Conservation (phyloP, 805 yeast species). For the Hanseniaspora opuntiae region DNA sequence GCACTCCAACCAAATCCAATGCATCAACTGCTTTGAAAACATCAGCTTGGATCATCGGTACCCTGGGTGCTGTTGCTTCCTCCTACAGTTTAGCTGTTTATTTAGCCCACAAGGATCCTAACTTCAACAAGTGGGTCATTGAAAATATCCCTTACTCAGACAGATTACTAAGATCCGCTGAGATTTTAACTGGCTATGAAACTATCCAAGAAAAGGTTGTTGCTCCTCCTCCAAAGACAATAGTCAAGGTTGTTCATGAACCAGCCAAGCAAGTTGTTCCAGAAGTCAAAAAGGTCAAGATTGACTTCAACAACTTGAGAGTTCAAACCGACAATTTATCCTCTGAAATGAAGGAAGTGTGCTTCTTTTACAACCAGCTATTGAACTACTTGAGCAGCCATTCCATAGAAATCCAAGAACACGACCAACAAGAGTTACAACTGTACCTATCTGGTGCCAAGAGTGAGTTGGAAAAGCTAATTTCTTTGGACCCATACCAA, state of each 20-base stretch:
- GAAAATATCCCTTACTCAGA: not conserved
- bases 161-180: not conserved
- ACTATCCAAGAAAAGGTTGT: not conserved
- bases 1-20: not conserved
- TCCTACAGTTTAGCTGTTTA: not conserved
- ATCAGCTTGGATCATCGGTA: not conserved
- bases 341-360: constrained; percentile 5
- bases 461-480: not conserved
- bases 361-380: constrained; percentile 2
- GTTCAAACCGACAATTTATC: not conserved
- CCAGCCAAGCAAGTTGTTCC: not conserved
- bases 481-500: not conserved
- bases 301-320: constrained; percentile 4
- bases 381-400: constrained; percentile 7
- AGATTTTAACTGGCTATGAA: not conserved
- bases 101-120: not conserved
- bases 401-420: constrained; percentile 6
- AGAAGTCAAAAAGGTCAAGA: not conserved
- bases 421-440: constrained; percentile 4
- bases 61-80: not conserved
- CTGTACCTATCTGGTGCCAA: not conserved
- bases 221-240: not conserved
- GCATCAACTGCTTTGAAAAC: not conserved
- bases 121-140: constrained; percentile 6
- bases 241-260: not conserved